phyloP scores from a whole-genome alignment of 768 basidiomycete genomes.

The Daedalea quercina region DNA sequence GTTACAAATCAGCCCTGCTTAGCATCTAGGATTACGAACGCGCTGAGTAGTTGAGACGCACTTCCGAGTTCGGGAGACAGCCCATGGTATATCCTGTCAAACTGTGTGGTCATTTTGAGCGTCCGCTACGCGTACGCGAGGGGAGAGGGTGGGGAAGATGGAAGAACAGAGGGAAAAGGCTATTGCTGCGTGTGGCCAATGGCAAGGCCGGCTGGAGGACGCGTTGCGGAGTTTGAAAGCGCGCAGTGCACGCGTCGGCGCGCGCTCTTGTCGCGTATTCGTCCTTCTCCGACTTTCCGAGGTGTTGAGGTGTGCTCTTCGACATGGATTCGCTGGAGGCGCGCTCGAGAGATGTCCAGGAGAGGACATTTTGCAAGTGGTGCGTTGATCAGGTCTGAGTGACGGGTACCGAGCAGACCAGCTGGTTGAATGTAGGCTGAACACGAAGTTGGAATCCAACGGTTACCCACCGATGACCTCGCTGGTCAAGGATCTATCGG shows the following conservation, averaged over 20 bases:
- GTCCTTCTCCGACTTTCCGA: neutral
- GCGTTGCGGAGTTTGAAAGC: slow-evolving; percentile 21
- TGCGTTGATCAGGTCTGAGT: slow-evolving; percentile 21
- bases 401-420: neutral
- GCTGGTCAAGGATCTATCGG: slow-evolving; percentile 84
- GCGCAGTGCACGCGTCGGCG: neutral
- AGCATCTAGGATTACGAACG: neutral
- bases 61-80: slow-evolving; percentile 72
- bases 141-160: neutral
- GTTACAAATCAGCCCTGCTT: slow-evolving; percentile 4
- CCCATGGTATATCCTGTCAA: slow-evolving; percentile 79
- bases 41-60: slow-evolving; percentile 35
- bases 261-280: slow-evolving; percentile 15
- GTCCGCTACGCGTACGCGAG: slow-evolving; percentile 6
- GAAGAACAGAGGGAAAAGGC: slow-evolving; percentile 13
- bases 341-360: slow-evolving; percentile 43
- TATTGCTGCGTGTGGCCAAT: slow-evolving; percentile 1
- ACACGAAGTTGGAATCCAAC: slow-evolving; percentile 85
- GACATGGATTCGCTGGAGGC: slow-evolving; percentile 55
- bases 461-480: slow-evolving; percentile 86
- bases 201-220: slow-evolving; percentile 14
- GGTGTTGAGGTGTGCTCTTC: neutral
- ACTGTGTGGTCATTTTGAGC: slow-evolving; percentile 65
- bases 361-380: slow-evolving; percentile 88
- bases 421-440: slow-evolving; percentile 61